These are phyloP conservation scores for Cucurbitaria berberidis DNA, from an alignment of 2,329 filamentous ascomycete species.

Conservation along the genomic window DNA sequence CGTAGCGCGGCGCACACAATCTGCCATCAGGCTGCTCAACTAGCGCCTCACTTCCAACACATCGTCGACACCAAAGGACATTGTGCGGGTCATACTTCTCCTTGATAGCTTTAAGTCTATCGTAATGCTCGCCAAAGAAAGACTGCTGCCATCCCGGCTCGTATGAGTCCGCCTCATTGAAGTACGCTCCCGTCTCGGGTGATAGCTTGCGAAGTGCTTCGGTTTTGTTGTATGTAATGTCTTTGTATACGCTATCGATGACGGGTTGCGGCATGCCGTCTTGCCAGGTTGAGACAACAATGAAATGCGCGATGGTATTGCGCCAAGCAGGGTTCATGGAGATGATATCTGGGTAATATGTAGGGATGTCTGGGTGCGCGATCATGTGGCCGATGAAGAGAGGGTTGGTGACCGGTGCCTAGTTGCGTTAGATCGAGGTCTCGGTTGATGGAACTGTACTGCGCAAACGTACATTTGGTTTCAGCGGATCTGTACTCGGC, in stretches of 20 bases:
- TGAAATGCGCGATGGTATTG: slow-evolving; percentile 26
- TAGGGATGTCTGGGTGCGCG: slow-evolving; percentile 12
- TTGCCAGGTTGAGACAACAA: slow-evolving; percentile 20
- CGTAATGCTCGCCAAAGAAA: slow-evolving; percentile 32
- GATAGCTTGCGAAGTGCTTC: slow-evolving; percentile 20
- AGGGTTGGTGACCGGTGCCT: slow-evolving; percentile 24
- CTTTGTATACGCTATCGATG: slow-evolving; percentile 22
- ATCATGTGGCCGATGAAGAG: slow-evolving; percentile 33
- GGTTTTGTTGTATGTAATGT: slow-evolving; percentile 26
- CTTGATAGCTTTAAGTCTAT: slow-evolving; percentile 24
- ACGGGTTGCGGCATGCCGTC: slow-evolving; percentile 11
- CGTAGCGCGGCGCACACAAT: slow-evolving; percentile 14
- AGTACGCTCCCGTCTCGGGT: slow-evolving; percentile 35
- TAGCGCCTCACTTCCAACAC: slow-evolving; percentile 37
- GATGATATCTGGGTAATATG: slow-evolving; percentile 21
- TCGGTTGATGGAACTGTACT: background rate
- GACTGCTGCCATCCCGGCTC: slow-evolving; percentile 34
- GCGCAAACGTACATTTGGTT: slow-evolving; percentile 19
- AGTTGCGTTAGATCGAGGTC: background rate
- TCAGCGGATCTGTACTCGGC: slow-evolving; percentile 12
- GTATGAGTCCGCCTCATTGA: slow-evolving; percentile 36
- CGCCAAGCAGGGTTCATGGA: slow-evolving; percentile 36
- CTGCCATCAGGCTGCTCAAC: slow-evolving; percentile 20
- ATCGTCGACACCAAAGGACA: slow-evolving; percentile 31
- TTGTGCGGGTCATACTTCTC: slow-evolving; percentile 26